These are phyloP conservation scores for Mycosphaerella sp. DNA, from an alignment of 2,329 filamentous ascomycete genomes.

Conservation along the genomic window DNA sequence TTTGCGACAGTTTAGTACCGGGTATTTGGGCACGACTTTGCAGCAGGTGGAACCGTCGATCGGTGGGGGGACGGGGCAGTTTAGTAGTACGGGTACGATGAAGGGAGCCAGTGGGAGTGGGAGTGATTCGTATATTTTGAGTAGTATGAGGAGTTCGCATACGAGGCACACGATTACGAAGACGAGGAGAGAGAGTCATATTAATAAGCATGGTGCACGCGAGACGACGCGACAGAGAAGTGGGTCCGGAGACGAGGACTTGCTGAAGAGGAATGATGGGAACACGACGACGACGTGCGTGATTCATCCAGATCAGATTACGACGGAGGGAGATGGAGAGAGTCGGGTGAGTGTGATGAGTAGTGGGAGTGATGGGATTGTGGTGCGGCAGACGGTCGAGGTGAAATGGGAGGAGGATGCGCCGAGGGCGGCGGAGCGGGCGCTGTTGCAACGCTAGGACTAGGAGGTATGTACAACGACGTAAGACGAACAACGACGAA, in stretches of 20 bases:
- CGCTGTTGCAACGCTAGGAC: constrained; percentile 1
- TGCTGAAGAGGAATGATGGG: constrained; percentile 6
- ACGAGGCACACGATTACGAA: background rate
- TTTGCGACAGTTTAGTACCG: constrained; percentile 14
- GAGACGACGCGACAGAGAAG: too few species aligned
- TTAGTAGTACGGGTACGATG: background rate
- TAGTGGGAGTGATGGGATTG: constrained; percentile 15
- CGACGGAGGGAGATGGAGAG: constrained; percentile 1
- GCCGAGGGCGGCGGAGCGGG: constrained; percentile 5
- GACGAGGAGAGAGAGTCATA: too few species aligned
- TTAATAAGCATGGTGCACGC: too few species aligned
- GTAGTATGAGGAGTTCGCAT: constrained; percentile 9
- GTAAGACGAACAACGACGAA: too few species aligned
- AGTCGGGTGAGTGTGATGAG: constrained; percentile 5
- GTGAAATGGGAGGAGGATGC: constrained; percentile 12
- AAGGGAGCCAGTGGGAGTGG: background rate
- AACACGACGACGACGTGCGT: constrained; percentile 10
- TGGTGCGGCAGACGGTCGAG: constrained; percentile 17
- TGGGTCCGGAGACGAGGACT: background rate
- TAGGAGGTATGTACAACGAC: too few species aligned
- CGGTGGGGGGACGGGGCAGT: too few species aligned
- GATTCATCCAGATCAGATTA: constrained; percentile 3
- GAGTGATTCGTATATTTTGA: constrained; percentile 6
- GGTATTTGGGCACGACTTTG: constrained; percentile 11
- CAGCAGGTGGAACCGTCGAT: constrained; percentile 10